Conservation (phyloP, 2,329 filamentous ascomycete genomes). For the Aureobasidium sp. region DNA sequence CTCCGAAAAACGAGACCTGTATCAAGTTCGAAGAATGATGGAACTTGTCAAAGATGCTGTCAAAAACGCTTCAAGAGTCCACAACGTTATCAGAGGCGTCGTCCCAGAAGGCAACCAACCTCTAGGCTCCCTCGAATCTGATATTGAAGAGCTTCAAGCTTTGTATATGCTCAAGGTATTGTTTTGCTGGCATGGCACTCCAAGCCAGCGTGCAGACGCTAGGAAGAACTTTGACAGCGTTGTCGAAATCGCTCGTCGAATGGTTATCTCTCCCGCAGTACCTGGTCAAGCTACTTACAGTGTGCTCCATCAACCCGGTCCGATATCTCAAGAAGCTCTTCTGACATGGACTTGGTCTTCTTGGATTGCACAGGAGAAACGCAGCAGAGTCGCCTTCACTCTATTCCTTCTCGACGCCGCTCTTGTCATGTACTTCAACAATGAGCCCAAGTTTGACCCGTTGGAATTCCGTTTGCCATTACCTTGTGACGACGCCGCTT, state of each 20-base stretch:
- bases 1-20: slow-evolving; percentile 53
- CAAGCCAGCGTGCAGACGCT: slow-evolving; percentile 56
- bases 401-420: slow-evolving; percentile 59
- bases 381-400: slow-evolving; percentile 57
- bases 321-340: slow-evolving; percentile 41
- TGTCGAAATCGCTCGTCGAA: slow-evolving; percentile 50
- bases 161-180: slow-evolving; percentile 56
- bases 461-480: slow-evolving; percentile 61
- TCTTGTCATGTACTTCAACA: slow-evolving; percentile 65
- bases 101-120: slow-evolving; percentile 36
- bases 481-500: slow-evolving; percentile 64
- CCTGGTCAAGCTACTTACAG: slow-evolving; percentile 46
- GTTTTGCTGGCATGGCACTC: slow-evolving; percentile 64
- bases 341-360: slow-evolving; percentile 56
- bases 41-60: slow-evolving; percentile 54
- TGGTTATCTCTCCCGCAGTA: slow-evolving; percentile 50
- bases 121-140: slow-evolving; percentile 31
- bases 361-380: slow-evolving; percentile 67
- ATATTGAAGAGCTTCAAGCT: slow-evolving; percentile 61
- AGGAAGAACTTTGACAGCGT: slow-evolving; percentile 52
- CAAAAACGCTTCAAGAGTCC: slow-evolving; percentile 49
- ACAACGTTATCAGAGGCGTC: slow-evolving; percentile 36
- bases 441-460: slow-evolving; percentile 54
- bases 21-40: slow-evolving; percentile 61
- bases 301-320: slow-evolving; percentile 48